These are phyloP conservation scores for Colletotrichum endophyticum DNA, from an alignment of 2,329 filamentous ascomycete genomes.

Conservation along the genomic window DNA sequence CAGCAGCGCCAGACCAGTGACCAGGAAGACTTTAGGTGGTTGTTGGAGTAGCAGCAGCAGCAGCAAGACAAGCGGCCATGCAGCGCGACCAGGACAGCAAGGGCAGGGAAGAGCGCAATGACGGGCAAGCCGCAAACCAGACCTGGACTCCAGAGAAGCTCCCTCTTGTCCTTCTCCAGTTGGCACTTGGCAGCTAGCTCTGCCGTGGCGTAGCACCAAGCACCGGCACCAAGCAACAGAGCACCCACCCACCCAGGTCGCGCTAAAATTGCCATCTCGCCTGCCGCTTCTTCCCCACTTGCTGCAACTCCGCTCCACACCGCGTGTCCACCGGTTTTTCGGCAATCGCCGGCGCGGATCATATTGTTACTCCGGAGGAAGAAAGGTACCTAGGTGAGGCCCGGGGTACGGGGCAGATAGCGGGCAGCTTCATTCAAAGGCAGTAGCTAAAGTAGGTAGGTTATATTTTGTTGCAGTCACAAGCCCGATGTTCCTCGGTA, in stretches of 20 bases:
- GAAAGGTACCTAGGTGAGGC: too few species aligned
- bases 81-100: not conserved
- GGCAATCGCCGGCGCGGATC: conserved; percentile 9
- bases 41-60: not conserved
- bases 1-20: not conserved
- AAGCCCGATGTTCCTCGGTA: too few species aligned
- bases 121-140: not conserved
- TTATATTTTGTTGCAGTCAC: not conserved
- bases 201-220: conserved; percentile 3
- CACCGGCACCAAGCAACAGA: not conserved
- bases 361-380: not conserved
- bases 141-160: not conserved
- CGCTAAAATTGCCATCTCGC: not conserved
- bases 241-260: not conserved
- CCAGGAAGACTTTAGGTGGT: not conserved
- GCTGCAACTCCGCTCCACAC: not conserved
- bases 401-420: not conserved
- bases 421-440: not conserved
- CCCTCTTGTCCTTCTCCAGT: not conserved
- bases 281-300: not conserved
- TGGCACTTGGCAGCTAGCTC: not conserved
- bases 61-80: not conserved
- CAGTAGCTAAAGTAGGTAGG: not conserved
- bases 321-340: not conserved
- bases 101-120: not conserved